Evolutionary conservation across 345 rosid species (phyloP).

Genomic region (Boechera stricta): DNA sequence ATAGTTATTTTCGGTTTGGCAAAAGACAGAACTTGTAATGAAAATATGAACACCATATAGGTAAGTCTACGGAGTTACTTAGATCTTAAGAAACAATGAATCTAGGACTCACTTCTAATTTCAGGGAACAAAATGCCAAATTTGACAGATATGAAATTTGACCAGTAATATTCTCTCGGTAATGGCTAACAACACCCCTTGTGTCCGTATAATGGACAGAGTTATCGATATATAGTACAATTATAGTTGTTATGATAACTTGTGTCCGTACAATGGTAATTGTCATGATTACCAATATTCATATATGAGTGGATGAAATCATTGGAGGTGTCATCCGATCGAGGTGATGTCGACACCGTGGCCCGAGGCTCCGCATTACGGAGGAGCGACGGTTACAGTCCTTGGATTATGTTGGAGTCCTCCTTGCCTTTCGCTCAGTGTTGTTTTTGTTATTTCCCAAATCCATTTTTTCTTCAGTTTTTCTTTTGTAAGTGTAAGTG

Average conservation of each 20-base stretch:
- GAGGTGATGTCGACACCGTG: background rate
- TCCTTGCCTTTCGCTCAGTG: background rate
- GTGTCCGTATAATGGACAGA: background rate
- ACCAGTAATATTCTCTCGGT: background rate
- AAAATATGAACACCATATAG: too few species aligned
- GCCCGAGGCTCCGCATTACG: slow-evolving; percentile 8
- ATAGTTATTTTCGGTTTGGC: background rate
- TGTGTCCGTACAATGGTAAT: too few species aligned
- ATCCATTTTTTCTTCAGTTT: too few species aligned
- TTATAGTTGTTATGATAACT: background rate
- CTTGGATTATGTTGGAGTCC: background rate
- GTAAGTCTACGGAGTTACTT: too few species aligned
- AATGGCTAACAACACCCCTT: background rate
- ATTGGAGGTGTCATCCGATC: background rate
- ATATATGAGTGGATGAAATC: background rate
- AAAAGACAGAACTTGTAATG: background rate
- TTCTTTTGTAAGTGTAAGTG: background rate
- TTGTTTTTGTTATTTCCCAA: background rate
- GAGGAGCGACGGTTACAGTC: slow-evolving; percentile 21
- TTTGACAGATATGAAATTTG: too few species aligned
- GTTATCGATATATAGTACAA: background rate
- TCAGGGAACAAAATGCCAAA: too few species aligned
- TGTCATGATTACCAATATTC: background rate
- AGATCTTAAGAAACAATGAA: too few species aligned
- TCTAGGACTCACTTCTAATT: too few species aligned